Base-by-base conservation (phyloP, 192 early-diverging fungal genomes). In the Blastocladiella britannica region DNA sequence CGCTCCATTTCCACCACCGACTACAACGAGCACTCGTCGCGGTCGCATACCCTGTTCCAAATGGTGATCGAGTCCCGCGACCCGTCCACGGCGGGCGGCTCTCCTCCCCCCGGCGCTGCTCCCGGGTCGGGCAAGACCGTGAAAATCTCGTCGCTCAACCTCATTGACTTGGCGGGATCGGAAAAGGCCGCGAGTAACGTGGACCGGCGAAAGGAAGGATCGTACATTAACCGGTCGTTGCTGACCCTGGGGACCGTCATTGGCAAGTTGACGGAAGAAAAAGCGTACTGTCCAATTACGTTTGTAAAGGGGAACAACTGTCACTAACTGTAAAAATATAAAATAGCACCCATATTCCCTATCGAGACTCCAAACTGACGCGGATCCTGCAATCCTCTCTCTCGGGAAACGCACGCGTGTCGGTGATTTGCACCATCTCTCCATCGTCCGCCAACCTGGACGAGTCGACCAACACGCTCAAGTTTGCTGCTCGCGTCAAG, bases 11-110 rank as follows among this genome's bases (percentile, higher is more conserved):
- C 89, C 26, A 80, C 83, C 3, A 98, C 95, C 0, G 83, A 95
- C 60, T 89, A 88, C 68, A 98, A 98, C 68, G 81, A 89, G 55
- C 76, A 84, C 52, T 87, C 83, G 57, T 86, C 83, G 59, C 74
- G 93, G 64, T 93, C 90, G 28, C 93, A 99, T 64, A 93, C 95
- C 5, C 85, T 99, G 24, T 94, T 99, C 57, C 84, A 87, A 60
- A 88, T 97, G 70, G 78, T 82, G 58, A 65, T 59, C 53, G 30
- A 55, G 28, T 55, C 18, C 18, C 53, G 53, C 24, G 23, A 28
- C 65, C 60, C 9, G 29, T 62, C 65, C 6, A 72, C 65, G 56
- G 66, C 65, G 1, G 65, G 65, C 30, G 67, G 62, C 29, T 28
- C 55, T 20, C 62, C 52, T 7, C 62, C 64, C 6, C 56, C 67